Percentiles rank a stretch among this genome's conserved stretches.
These are phyloP conservation scores for Penicillium thymicola DNA, from an alignment of 2,329 filamentous ascomycete species.

Conservation along the genomic window DNA sequence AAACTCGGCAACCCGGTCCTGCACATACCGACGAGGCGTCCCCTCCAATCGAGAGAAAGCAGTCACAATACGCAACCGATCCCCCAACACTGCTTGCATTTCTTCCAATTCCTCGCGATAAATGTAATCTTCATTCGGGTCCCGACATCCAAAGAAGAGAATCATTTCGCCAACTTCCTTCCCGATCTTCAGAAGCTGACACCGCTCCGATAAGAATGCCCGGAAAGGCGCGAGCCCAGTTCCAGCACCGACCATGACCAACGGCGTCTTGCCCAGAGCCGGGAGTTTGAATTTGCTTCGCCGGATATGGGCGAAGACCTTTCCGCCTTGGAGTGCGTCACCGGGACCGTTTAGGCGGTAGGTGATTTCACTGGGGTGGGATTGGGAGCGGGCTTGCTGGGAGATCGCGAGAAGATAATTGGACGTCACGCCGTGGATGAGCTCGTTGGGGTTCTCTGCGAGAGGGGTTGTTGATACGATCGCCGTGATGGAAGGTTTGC, in stretches of 20 bases:
- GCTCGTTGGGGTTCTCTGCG: conserved; percentile 62
- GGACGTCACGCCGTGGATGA: conserved; percentile 86
- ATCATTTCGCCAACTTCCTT: conserved; percentile 38
- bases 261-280: conserved; percentile 36
- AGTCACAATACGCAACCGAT: conserved; percentile 20
- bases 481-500: conserved; percentile 68
- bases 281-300: conserved; percentile 97
- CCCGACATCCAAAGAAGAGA: conserved; percentile 45
- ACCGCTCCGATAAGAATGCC: conserved; percentile 44
- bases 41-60: conserved; percentile 29
- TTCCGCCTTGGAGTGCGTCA: conserved; percentile 86
- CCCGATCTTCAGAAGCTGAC: conserved; percentile 34
- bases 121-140: conserved; percentile 36
- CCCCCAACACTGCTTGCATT: conserved; percentile 18
- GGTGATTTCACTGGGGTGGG: conserved; percentile 72
- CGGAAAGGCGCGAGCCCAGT: conserved; percentile 51
- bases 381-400: conserved; percentile 60
- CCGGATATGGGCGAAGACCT: conserved; percentile 85
- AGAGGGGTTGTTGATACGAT: conserved; percentile 77
- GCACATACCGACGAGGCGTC: conserved; percentile 34
- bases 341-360: conserved; percentile 81
- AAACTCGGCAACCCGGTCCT: conserved; percentile 36
- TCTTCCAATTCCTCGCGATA: conserved; percentile 33
- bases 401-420: conserved; percentile 78
- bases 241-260: conserved; percentile 54